phyloP scores from a whole-genome alignment of 495 filamentous ascomycete species.

The Annulohypoxylon moriforme region DNA sequence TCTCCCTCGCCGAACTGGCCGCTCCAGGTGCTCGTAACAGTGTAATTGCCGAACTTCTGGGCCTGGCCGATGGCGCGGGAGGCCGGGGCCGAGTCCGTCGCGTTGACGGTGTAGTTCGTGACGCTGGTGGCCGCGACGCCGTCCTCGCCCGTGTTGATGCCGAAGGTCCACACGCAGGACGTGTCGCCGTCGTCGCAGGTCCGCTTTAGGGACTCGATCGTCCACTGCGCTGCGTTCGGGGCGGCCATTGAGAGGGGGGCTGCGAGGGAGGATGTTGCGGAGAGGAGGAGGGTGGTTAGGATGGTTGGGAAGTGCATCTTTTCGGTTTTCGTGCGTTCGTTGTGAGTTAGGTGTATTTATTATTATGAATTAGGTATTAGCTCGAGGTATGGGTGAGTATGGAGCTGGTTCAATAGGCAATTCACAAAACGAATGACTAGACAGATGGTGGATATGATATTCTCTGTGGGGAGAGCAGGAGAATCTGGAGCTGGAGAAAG shows the following conservation, averaged over 20 bases:
- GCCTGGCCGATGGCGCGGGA: conserved; percentile 55
- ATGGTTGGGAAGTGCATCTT: conserved; percentile 62
- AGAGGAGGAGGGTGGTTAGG: conserved; percentile 51
- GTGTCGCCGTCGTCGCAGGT: conserved; percentile 60
- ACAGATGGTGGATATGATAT: neutral
- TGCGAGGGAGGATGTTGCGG: conserved; percentile 55
- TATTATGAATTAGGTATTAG: conserved; percentile 16
- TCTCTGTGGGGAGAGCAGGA: neutral
- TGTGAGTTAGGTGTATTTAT: neutral
- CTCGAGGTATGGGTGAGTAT: neutral
- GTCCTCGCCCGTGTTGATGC: conserved; percentile 54
- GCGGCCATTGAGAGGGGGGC: conserved; percentile 58
- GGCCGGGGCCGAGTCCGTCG: conserved; percentile 46
- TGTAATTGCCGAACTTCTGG: conserved; percentile 60
- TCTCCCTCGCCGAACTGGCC: conserved; percentile 63
- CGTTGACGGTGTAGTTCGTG: conserved; percentile 58
- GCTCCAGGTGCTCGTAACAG: conserved; percentile 66
- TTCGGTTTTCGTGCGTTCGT: conserved; percentile 19
- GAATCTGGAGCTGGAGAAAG: neutral
- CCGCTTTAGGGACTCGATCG: conserved; percentile 59
- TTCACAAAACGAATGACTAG: conserved; percentile 27
- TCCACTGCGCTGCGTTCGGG: conserved; percentile 55
- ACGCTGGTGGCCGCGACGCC: conserved; percentile 41
- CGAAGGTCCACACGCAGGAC: conserved; percentile 61
- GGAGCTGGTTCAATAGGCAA: neutral